These are phyloP conservation scores for Tetraselmis chui DNA, from an alignment of 139 green algal genomes.

Conservation along the genomic window DNA sequence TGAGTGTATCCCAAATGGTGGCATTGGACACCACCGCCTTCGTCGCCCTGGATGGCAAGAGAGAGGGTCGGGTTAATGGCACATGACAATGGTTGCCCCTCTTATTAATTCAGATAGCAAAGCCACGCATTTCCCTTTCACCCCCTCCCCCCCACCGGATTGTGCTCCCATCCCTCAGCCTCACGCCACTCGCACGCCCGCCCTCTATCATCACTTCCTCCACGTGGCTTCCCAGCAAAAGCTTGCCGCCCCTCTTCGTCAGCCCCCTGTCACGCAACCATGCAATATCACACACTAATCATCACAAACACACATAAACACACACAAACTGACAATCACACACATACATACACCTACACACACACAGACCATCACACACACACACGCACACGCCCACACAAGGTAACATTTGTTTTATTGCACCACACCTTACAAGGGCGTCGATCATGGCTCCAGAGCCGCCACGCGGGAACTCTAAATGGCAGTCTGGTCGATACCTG, in stretches of 20 bases:
- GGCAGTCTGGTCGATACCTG: not conserved
- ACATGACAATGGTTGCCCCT: too few relatives aligned
- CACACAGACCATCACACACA: too few relatives aligned
- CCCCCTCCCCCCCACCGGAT: too few relatives aligned
- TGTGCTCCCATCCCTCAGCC: constrained; percentile 32
- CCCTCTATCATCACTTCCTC: constrained; percentile 67
- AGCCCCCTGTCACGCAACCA: constrained; percentile 70
- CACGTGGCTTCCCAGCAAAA: constrained; percentile 75
- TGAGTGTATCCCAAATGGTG: constrained; percentile 79
- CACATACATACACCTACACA: too few relatives aligned
- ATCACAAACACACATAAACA: too few relatives aligned
- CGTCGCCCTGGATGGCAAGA: not conserved
- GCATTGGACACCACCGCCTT: constrained; percentile 66
- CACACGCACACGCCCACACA: too few relatives aligned
- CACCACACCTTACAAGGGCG: constrained; percentile 67
- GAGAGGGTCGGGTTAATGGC: too few relatives aligned
- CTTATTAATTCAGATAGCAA: too few relatives aligned
- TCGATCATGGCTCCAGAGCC: constrained; percentile 82
- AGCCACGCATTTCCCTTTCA: too few relatives aligned
- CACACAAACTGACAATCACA: too few relatives aligned
- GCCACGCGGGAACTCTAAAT: constrained; percentile 86
- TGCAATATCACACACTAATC: too few relatives aligned
- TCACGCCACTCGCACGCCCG: constrained; percentile 45
- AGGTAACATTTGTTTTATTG: too few relatives aligned
- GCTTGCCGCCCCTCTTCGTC: constrained; percentile 72